Evolutionary conservation across 2,329 filamentous ascomycete genomes (phyloP).

Genomic region (Triangularia setosa): DNA sequence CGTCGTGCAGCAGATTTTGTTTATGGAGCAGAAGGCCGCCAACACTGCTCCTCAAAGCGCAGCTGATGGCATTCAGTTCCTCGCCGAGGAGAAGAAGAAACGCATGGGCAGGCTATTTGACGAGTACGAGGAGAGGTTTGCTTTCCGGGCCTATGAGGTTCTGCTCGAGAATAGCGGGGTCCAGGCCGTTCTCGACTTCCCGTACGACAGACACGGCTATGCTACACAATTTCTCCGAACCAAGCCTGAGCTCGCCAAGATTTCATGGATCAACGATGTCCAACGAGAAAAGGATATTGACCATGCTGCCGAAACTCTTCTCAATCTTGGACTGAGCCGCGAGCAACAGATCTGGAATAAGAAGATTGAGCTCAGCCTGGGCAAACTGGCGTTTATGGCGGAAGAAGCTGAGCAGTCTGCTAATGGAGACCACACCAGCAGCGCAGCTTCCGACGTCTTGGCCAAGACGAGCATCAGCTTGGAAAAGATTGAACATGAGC

Average conservation of each 20-base stretch:
- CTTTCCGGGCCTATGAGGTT: slow-evolving; percentile 75
- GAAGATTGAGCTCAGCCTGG: slow-evolving; percentile 85
- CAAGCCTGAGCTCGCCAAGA: slow-evolving; percentile 66
- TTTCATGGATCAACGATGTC: slow-evolving; percentile 95
- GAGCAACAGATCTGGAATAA: slow-evolving; percentile 88
- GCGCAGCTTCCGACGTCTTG: slow-evolving; percentile 23
- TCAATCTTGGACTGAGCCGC: slow-evolving; percentile 63
- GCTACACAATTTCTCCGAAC: slow-evolving; percentile 76
- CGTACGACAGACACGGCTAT: slow-evolving; percentile 62
- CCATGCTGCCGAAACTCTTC: slow-evolving; percentile 67
- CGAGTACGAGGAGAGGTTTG: slow-evolving; percentile 63
- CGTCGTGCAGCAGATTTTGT: slow-evolving; percentile 50
- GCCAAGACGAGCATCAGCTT: slow-evolving; percentile 38
- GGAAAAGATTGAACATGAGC: slow-evolving; percentile 56
- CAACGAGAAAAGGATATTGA: slow-evolving; percentile 70
- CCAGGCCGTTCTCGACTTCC: slow-evolving; percentile 65
- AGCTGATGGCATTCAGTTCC: slow-evolving; percentile 38
- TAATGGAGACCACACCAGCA: slow-evolving; percentile 24
- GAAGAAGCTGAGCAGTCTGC: slow-evolving; percentile 39
- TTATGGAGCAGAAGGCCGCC: slow-evolving; percentile 34
- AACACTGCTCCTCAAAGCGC: slow-evolving; percentile 33
- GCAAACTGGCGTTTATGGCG: slow-evolving; percentile 75
- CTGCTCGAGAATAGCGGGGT: slow-evolving; percentile 66
- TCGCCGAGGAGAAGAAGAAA: slow-evolving; percentile 44
- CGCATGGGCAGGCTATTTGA: slow-evolving; percentile 54